Evolutionary conservation across 768 basidiomycete genomes (phyloP), one percentile per base, ranked within the genome.

Genomic region (Kwoniella sp.): DNA sequence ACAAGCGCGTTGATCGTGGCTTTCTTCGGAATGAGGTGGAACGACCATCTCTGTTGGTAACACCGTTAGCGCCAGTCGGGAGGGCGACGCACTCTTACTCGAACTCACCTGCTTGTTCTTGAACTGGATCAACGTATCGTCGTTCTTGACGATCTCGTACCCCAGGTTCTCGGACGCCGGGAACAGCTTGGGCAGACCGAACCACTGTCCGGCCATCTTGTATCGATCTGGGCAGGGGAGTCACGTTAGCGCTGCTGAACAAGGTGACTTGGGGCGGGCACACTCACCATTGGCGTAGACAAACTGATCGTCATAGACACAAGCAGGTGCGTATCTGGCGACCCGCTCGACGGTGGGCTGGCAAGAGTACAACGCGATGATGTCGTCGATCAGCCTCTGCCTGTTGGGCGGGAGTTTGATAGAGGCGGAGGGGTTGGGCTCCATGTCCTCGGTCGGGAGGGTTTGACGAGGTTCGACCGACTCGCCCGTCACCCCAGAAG

Each of bases 1-100:
- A 76, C 77, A 26, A 77, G 64, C n/a, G 75, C 77, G 59, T 77
- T 78, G 60, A 78, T 77, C 6, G 76, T 78, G 8, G 73, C 67
- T 14, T 68, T 63, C 55, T 77, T 78, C 25, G 75, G 62, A 23
- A 76, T 70, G 17, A 72, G 62, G 33, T 73, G 74, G 67, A 77
- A 77, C 6, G 73, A 75, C 77, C 77, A 77, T 17, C 74, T 68
- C 76, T 76, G 34, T 11, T 28, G 3, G 33, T 7, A 15, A 15
- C 20, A 36, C 15, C 20, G 23, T 15, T 22, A 11, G 31, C 9
- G 22, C 9, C 11, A 20, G 31, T 46, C 27, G 25, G 26, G 22
- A 45, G 17, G n/a, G 27, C 8, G 17, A 14, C 9, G 17, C 26
- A 41, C 20, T 22, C 25, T 28, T 6, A 19, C n/a, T 23, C 3